A percentile compares a stretch with the other conserved stretches of the same genome.
Evolutionary conservation across 345 rosid genomes (phyloP).

Genomic region (Dovyalis caffra): DNA sequence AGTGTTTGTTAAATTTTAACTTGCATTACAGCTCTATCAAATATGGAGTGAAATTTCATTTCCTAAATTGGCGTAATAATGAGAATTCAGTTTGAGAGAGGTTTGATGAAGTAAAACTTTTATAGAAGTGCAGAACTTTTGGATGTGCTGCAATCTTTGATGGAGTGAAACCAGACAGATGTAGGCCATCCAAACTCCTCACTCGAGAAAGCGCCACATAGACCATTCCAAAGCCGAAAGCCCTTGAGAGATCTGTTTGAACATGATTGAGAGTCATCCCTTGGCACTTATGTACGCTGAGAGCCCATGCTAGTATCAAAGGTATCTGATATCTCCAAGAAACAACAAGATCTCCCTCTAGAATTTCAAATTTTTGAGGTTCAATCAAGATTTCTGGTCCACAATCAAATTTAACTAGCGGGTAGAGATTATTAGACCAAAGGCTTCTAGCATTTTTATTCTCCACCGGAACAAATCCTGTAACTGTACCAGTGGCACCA

Average conservation of each 20-base stretch:
- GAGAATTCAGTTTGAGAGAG: too few relatives aligned
- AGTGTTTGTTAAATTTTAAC: too few relatives aligned
- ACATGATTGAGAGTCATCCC: constrained; percentile 28
- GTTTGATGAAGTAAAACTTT: not conserved
- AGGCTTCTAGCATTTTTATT: not conserved
- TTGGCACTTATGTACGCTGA: constrained; percentile 38
- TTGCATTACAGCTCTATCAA: too few relatives aligned
- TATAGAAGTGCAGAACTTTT: constrained; percentile 24
- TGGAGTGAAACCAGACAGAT: constrained; percentile 28
- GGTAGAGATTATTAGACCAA: constrained; percentile 4
- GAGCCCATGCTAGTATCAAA: constrained; percentile 29
- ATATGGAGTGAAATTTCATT: too few relatives aligned
- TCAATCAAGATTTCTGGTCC: constrained; percentile 10
- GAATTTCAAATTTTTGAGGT: constrained; percentile 15
- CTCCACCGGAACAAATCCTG: constrained; percentile 3
- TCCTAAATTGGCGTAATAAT: too few relatives aligned
- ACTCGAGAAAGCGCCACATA: constrained; percentile 30
- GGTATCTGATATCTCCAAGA: constrained; percentile 28
- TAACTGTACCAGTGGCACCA: constrained; percentile 29
- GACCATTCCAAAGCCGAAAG: constrained; percentile 34
- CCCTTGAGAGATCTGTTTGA: constrained; percentile 24
- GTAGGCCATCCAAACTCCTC: constrained; percentile 22
- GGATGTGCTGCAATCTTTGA: constrained; percentile 31
- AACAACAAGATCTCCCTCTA: constrained; percentile 15
- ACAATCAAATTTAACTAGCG: constrained; percentile 28